Evolutionary conservation across 345 rosid genomes (phyloP).

Genomic region (Salix purpurea): DNA sequence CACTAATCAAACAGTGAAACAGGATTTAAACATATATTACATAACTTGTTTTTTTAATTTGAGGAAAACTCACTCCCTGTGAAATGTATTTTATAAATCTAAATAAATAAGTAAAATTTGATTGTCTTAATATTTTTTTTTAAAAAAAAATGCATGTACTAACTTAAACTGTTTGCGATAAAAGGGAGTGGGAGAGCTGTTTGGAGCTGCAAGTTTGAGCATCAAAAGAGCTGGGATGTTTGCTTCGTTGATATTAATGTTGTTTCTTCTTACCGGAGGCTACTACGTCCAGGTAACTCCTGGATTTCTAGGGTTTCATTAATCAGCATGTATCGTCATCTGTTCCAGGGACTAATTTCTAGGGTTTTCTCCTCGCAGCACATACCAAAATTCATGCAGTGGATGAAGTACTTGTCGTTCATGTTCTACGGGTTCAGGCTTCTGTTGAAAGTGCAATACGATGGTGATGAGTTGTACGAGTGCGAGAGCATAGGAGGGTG

Average conservation of each 20-base stretch:
- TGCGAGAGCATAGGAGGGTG: constrained; percentile 75
- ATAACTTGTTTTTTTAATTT: too few species aligned
- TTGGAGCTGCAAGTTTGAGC: constrained; percentile 87
- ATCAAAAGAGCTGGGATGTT: constrained; percentile 88
- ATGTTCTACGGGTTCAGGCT: constrained; percentile 88
- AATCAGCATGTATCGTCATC: neutral
- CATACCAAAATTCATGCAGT: constrained; percentile 71
- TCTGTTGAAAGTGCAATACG: constrained; percentile 73
- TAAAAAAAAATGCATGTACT: too few species aligned
- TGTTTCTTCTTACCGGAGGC: constrained; percentile 95
- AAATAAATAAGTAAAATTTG: too few species aligned
- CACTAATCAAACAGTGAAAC: too few species aligned
- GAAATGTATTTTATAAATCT: too few species aligned
- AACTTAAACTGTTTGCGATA: neutral
- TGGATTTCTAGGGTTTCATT: neutral
- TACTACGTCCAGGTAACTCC: constrained; percentile 77
- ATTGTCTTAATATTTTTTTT: too few species aligned
- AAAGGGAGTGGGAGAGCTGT: constrained; percentile 86
- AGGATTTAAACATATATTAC: too few species aligned
- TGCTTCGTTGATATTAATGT: constrained; percentile 78
- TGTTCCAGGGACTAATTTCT: neutral
- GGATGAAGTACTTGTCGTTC: constrained; percentile 76
- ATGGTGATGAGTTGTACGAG: constrained; percentile 66
- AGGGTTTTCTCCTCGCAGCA: constrained; percentile 44
- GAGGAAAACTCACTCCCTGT: too few species aligned